A percentile compares a stretch with the other conserved stretches of the same genome.
phyloP scores from a whole-genome alignment of 768 basidiomycete genomes.

The Leccinum subgranulosum region DNA sequence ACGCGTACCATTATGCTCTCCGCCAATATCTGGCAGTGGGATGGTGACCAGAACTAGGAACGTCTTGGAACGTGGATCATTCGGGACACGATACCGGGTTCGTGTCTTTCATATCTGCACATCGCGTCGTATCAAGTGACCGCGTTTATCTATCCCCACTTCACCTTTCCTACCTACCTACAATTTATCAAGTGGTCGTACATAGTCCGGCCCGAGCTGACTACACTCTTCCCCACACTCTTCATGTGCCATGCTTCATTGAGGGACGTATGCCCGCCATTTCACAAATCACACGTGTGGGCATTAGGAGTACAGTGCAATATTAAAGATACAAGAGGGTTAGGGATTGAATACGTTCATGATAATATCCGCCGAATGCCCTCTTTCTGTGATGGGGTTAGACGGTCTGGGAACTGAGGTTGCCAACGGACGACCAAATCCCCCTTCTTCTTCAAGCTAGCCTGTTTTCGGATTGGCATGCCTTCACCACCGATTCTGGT shows the following conservation, averaged over 20 bases:
- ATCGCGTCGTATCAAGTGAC: constrained; percentile 3
- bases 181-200: too few species aligned
- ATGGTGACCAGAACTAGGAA: too few species aligned
- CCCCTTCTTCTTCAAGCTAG: constrained; percentile 67
- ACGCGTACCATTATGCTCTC: neutral
- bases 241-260: neutral
- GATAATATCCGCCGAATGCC: constrained; percentile 66
- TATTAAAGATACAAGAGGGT: constrained; percentile 7
- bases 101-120: constrained; percentile 16
- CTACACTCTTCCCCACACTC: neutral
- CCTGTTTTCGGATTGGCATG: constrained; percentile 88
- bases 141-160: neutral
- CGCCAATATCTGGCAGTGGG: neutral
- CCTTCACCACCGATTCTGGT: constrained; percentile 74
- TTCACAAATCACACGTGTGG: neutral
- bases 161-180: neutral
- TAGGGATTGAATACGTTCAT: constrained; percentile 18
- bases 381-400: constrained; percentile 79
- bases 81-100: neutral
- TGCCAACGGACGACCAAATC: constrained; percentile 84
- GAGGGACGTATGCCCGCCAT: neutral
- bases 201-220: too few species aligned
- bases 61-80: neutral
- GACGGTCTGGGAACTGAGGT: constrained; percentile 73
- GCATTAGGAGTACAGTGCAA: constrained; percentile 10